Evolutionary conservation across 2,329 filamentous ascomycete species (phyloP).

Genomic region (Fusarium odoratissimum): DNA sequence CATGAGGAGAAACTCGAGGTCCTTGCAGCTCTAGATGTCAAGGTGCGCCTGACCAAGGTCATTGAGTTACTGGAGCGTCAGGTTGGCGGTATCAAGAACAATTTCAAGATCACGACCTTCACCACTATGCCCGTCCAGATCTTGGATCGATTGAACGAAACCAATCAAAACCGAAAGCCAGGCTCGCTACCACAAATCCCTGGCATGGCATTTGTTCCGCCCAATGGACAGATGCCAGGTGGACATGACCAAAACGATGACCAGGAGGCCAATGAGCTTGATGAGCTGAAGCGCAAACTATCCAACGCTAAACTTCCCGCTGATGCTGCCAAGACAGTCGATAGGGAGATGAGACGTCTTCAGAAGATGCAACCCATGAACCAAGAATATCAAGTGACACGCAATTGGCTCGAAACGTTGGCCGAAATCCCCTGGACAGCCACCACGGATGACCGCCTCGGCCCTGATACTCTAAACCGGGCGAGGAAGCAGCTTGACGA

Average conservation of each 20-base stretch:
- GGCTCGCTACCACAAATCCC: slow-evolving; percentile 54
- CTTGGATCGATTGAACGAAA: slow-evolving; percentile 62
- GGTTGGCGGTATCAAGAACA: slow-evolving; percentile 85
- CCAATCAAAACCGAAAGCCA: slow-evolving; percentile 50
- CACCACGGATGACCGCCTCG: slow-evolving; percentile 86
- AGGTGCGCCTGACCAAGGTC: slow-evolving; percentile 81
- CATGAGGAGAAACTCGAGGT: slow-evolving; percentile 93
- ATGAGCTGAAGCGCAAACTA: slow-evolving; percentile 90
- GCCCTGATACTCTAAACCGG: slow-evolving; percentile 78
- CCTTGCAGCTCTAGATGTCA: slow-evolving; percentile 82
- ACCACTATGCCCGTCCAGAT: slow-evolving; percentile 74
- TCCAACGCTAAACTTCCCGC: slow-evolving; percentile 82
- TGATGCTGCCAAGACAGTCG: slow-evolving; percentile 90
- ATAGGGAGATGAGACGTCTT: slow-evolving; percentile 86
- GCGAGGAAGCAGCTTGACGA: slow-evolving; percentile 93
- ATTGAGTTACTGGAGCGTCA: slow-evolving; percentile 87
- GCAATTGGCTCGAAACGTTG: slow-evolving; percentile 93
- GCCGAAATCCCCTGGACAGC: slow-evolving; percentile 94
- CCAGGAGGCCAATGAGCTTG: slow-evolving; percentile 88
- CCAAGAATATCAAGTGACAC: slow-evolving; percentile 92
- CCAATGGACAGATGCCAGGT: slow-evolving; percentile 53
- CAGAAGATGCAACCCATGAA: slow-evolving; percentile 97
- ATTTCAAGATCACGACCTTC: slow-evolving; percentile 84
- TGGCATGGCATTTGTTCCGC: slow-evolving; percentile 52
- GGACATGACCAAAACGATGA: slow-evolving; percentile 70